Base-by-base conservation (phyloP, 2,329 filamentous ascomycete species). In the Fusarium sp. region DNA sequence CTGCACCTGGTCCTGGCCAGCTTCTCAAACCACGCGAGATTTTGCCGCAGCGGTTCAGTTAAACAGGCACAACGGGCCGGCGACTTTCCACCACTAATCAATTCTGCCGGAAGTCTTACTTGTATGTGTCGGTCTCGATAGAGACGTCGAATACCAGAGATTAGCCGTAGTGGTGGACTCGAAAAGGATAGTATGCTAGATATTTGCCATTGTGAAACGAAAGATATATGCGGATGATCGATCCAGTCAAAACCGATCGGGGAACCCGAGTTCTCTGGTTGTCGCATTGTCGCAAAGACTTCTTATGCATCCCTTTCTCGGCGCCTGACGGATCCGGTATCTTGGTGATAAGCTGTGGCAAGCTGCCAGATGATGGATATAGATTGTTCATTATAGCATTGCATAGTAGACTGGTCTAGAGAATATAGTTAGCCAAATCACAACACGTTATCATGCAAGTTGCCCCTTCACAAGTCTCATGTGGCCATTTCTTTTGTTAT, bases 61-160 rank as follows among this genome's bases (percentile, higher is more conserved):
- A 32, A 68, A 45, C 43, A 53, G 68, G 63, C 53, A 64, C 38
- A 29, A 16, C 68, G 68, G 68, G 54, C 68, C 68, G 68, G 52
- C 42, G 12, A 44, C 20, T 68, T 44, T 68, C 51, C 27, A 65
- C 49, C 54, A 54, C 20, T 52, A 20, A 38, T 45, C 30, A 24
- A 42, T 45, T 15, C 40, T 22, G 32, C 45, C 29, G 14, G 34
- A 59, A 40, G 20, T 24, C n/a, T 30, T 43, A 42, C 30, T 25
- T 44, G 9, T 20, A 29, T 30, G 25, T 25, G 42, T 29, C 50
- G n/a, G 32, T 16, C 32, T n/a, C 14, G 9, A 49, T 53, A 15
- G 12, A 38, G 43, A 15, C 27, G 11, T 9, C 44, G 32, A 32
- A 25, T n/a, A 32, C 49, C 24, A 52, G 32, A 52, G 22, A 40